Percentiles rank a stretch among this genome's conserved stretches.
Evolutionary conservation across 495 filamentous ascomycete genomes (phyloP).

Genomic region (Tetracladium setigerum): DNA sequence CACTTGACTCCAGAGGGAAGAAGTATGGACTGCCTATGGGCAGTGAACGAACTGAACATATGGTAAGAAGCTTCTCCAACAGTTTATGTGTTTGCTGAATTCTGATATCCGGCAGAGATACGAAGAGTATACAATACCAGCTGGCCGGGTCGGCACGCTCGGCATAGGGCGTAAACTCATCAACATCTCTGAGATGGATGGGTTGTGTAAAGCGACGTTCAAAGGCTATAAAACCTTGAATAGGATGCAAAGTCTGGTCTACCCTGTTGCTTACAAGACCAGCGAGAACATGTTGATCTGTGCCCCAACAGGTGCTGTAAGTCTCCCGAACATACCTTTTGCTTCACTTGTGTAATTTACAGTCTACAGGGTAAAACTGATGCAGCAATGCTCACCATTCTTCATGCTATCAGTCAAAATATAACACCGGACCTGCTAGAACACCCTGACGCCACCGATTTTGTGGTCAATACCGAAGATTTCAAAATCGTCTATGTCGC

Average conservation of each 20-base stretch:
- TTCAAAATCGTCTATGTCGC: conserved; percentile 99
- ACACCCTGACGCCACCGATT: conserved; percentile 64
- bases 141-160: conserved; percentile 68
- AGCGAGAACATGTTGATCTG: conserved; percentile 99
- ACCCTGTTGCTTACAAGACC: conserved; percentile 90
- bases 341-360: background rate
- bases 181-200: conserved; percentile 75
- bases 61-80: conserved; percentile 15
- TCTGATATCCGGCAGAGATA: conserved; percentile 50
- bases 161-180: conserved; percentile 65
- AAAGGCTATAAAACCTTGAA: conserved; percentile 90
- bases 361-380: conserved; percentile 76
- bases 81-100: conserved; percentile 7
- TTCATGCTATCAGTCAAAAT: conserved; percentile 84
- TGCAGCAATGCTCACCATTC: conserved; percentile 90
- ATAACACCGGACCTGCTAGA: conserved; percentile 69
- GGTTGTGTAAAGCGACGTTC: conserved; percentile 84
- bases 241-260: conserved; percentile 95
- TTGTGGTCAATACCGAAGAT: conserved; percentile 69
- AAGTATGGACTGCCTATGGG: conserved; percentile 70
- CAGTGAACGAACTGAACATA: conserved; percentile 49
- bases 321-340: conserved; percentile 6
- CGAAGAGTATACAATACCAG: conserved; percentile 82
- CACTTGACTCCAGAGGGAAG: conserved; percentile 62
- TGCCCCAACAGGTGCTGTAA: conserved; percentile 86